phyloP scores from a whole-genome alignment of 2,329 filamentous ascomycete genomes.

The Parastagonospora avenae region DNA sequence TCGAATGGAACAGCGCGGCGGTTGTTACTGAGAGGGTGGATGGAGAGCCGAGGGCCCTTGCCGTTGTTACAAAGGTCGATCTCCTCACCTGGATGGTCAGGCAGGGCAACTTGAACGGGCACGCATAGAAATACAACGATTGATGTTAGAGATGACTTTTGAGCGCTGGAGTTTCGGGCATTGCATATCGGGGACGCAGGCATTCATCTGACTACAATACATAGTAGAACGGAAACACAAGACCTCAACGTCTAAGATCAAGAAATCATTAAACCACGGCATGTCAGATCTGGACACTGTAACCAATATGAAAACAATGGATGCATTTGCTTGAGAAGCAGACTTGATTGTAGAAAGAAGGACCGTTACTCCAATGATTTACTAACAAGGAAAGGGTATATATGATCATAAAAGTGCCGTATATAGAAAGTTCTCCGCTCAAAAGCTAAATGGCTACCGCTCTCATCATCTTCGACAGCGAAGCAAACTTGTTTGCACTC shows the following conservation, averaged over 20 bases:
- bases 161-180: not conserved
- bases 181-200: not conserved
- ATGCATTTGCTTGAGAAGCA: too few species aligned
- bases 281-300: too few species aligned
- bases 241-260: not conserved
- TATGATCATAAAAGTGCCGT: not conserved
- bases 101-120: slow-evolving; percentile 19
- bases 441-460: not conserved
- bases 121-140: not conserved
- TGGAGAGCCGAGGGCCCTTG: slow-evolving; percentile 74
- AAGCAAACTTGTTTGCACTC: not conserved
- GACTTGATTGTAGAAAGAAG: too few species aligned
- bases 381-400: too few species aligned
- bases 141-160: not conserved
- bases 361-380: too few species aligned
- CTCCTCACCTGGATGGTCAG: slow-evolving; percentile 85
- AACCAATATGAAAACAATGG: too few species aligned
- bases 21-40: slow-evolving; percentile 81
- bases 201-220: not conserved
- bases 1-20: slow-evolving; percentile 97
- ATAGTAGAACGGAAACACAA: not conserved
- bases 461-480: not conserved
- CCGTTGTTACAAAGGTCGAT: slow-evolving; percentile 96
- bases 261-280: too few species aligned
- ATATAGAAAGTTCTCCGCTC: not conserved